phyloP scores from a whole-genome alignment of 1,284 basidiomycete species.

The Ceratorhiza oryzae-sativae region DNA sequence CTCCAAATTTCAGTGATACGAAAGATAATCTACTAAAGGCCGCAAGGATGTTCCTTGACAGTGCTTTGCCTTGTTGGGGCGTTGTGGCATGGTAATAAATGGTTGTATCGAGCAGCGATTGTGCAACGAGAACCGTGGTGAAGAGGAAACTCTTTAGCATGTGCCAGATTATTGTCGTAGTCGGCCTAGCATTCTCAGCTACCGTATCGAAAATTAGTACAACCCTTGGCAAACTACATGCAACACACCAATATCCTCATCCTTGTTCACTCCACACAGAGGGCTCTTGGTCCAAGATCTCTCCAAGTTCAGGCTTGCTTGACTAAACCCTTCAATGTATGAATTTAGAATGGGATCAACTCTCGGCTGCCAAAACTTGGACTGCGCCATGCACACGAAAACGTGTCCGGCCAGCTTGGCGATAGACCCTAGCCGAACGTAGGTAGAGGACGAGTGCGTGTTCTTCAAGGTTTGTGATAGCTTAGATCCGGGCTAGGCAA shows the following conservation, averaged over 20 bases:
- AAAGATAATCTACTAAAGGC: conserved; percentile 41
- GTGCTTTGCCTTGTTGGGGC: conserved; percentile 6
- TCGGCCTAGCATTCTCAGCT: conserved; percentile 21
- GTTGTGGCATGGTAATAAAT: conserved; percentile 27
- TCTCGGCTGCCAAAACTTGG: conserved; percentile 23
- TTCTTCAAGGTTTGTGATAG: background rate
- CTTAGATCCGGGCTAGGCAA: background rate
- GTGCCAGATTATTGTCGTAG: conserved; percentile 39
- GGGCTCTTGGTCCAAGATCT: conserved; percentile 32
- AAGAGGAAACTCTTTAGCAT: conserved; percentile 42
- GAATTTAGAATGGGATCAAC: background rate
- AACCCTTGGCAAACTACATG: background rate
- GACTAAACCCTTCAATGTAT: background rate
- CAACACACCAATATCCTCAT: conserved; percentile 28
- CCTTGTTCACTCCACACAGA: conserved; percentile 24
- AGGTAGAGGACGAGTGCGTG: conserved; percentile 2
- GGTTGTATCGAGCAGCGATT: conserved; percentile 36
- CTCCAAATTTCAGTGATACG: conserved; percentile 42
- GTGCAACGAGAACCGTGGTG: conserved; percentile 37
- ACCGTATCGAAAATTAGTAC: background rate
- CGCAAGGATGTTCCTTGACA: conserved; percentile 20
- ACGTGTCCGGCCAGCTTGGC: conserved; percentile 17
- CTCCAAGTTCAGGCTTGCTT: conserved; percentile 15
- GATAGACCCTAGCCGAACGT: conserved; percentile 16
- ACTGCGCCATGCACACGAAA: conserved; percentile 30